Evolutionary conservation across 1,284 basidiomycete species (phyloP).

Genomic region (Trichosporon sp.): DNA sequence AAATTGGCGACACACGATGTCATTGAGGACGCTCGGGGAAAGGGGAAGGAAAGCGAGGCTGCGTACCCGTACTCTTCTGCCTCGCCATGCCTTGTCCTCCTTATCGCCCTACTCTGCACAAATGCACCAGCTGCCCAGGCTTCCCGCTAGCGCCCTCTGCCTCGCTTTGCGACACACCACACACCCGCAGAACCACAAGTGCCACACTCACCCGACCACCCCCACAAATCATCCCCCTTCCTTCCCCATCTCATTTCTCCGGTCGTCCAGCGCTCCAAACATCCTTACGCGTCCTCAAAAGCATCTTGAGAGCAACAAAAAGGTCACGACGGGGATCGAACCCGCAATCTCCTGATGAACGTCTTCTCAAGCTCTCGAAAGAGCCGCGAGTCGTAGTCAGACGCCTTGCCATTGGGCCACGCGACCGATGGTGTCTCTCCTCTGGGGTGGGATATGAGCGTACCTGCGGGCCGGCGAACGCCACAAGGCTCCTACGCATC

Average conservation of each 20-base stretch:
- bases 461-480: too few relatives aligned
- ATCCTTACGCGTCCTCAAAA: neutral
- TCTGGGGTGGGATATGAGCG: neutral
- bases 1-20: too few relatives aligned
- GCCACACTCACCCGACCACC: neutral
- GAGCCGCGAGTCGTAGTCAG: neutral
- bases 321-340: conserved; percentile 11
- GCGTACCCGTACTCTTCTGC: too few relatives aligned
- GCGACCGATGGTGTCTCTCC: neutral
- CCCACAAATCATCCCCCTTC: neutral
- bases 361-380: neutral
- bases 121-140: too few relatives aligned
- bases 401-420: conserved; percentile 11
- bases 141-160: too few relatives aligned
- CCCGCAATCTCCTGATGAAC: conserved; percentile 3
- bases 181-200: neutral
- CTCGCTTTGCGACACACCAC: too few relatives aligned
- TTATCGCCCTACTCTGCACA: too few relatives aligned
- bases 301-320: neutral
- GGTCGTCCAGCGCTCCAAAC: neutral
- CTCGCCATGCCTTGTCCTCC: too few relatives aligned
- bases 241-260: neutral
- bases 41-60: too few relatives aligned
- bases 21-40: too few relatives aligned
- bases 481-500: too few relatives aligned